Evolutionary conservation across 305 asterid genomes (phyloP).

Genomic region (Fraxinus angustifolia): DNA sequence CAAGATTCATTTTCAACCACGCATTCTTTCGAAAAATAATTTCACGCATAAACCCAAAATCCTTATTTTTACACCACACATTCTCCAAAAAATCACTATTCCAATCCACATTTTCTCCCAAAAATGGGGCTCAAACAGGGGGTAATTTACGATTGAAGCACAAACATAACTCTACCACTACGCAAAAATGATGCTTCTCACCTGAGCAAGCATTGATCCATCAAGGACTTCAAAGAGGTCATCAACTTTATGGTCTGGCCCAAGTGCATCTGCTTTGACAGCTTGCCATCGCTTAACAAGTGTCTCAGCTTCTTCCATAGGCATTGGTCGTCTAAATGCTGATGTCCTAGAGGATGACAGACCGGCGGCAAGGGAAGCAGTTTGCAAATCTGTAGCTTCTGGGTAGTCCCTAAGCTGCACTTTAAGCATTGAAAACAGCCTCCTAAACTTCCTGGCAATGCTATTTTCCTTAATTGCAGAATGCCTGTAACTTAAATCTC

Average conservation of each 20-base stretch:
- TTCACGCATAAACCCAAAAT: not conserved
- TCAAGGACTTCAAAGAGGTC: conserved; percentile 77
- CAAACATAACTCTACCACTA: conserved; percentile 23
- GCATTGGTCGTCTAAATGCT: conserved; percentile 64
- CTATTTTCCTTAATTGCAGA: conserved; percentile 35
- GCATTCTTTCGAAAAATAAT: not conserved
- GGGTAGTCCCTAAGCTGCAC: conserved; percentile 32
- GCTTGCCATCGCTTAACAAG: conserved; percentile 92
- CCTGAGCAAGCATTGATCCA: conserved; percentile 93
- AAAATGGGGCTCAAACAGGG: not conserved
- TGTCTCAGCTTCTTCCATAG: conserved; percentile 82
- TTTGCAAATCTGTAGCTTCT: conserved; percentile 46
- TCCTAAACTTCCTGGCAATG: conserved; percentile 41
- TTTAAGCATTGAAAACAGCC: conserved; percentile 48
- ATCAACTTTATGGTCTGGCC: conserved; percentile 63
- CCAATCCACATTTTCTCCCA: not conserved
- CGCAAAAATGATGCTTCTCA: conserved; percentile 36
- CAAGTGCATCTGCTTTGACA: conserved; percentile 87
- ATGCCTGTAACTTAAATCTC: conserved; percentile 33
- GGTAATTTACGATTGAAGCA: not conserved
- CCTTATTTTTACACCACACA: not conserved
- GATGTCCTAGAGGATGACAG: conserved; percentile 45
- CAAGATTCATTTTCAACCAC: not conserved
- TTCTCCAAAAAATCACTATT: not conserved
- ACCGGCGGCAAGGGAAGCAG: conserved; percentile 63